These are phyloP conservation scores for Rhododendron ferrugineum DNA, from an alignment of 148 eudicot genomes.

Conservation along the genomic window DNA sequence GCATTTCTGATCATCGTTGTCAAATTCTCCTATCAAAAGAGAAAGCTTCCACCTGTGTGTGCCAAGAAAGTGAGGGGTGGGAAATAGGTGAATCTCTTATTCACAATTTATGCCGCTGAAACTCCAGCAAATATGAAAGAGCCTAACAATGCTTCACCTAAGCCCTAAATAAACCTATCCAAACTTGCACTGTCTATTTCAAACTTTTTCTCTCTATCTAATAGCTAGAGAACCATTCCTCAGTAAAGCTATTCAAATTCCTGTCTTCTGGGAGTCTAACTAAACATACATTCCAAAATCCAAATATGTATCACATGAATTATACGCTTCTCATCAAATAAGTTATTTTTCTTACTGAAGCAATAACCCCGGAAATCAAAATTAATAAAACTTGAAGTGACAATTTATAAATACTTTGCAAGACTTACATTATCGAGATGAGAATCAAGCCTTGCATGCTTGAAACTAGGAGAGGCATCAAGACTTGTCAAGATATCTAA, in stretches of 20 bases:
- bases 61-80: not conserved
- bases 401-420: not conserved
- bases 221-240: conserved; percentile 4
- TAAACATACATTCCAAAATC: not conserved
- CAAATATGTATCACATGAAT: not conserved
- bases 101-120: not conserved
- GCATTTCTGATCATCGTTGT: not conserved
- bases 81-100: not conserved
- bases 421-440: conserved; percentile 36
- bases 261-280: not conserved
- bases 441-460: conserved; percentile 25
- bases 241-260: not conserved
- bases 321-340: not conserved
- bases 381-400: not conserved
- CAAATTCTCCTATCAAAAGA: not conserved
- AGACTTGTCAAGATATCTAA: conserved; percentile 34
- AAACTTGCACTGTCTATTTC: not conserved
- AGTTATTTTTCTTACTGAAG: not conserved
- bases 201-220: conserved; percentile 3
- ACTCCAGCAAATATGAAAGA: not conserved
- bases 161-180: not conserved
- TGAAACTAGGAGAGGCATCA: conserved; percentile 41
- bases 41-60: not conserved
- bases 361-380: not conserved
- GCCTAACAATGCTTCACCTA: not conserved